These are phyloP conservation scores for Trypanosoma platydactyli DNA, from an alignment of 208 protist genomes.

Conservation along the genomic window DNA sequence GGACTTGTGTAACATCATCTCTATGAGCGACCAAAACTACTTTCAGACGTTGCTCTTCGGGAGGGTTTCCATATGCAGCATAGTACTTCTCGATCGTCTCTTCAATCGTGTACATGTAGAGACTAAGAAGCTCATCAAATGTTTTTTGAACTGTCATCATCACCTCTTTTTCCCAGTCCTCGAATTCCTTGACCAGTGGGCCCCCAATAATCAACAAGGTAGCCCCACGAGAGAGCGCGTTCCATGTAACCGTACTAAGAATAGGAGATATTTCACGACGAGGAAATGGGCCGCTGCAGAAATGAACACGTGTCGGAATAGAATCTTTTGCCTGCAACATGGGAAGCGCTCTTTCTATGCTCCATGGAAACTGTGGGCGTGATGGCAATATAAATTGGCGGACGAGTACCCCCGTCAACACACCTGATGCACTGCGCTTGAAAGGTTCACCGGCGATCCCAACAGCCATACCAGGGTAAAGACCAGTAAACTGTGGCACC, in stretches of 20 bases:
- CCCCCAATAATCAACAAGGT: slow-evolving; percentile 84
- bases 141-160: slow-evolving; percentile 44
- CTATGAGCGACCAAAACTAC: slow-evolving; percentile 74
- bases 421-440: slow-evolving; percentile 66
- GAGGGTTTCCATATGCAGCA: slow-evolving; percentile 26
- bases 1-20: slow-evolving; percentile 78
- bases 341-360: slow-evolving; percentile 44
- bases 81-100: slow-evolving; percentile 68
- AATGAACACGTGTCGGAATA: slow-evolving; percentile 61
- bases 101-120: slow-evolving; percentile 65
- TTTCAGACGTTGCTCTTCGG: slow-evolving; percentile 44
- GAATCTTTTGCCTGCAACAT: not conserved
- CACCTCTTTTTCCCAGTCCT: slow-evolving; percentile 60
- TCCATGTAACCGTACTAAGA: slow-evolving; percentile 47
- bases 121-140: slow-evolving; percentile 67
- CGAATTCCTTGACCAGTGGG: slow-evolving; percentile 65
- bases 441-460: slow-evolving; percentile 81
- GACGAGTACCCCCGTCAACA: slow-evolving; percentile 76
- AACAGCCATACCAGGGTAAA: slow-evolving; percentile 83
- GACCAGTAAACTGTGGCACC: slow-evolving; percentile 61
- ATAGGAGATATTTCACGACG: slow-evolving; percentile 52
- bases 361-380: slow-evolving; percentile 66
- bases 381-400: slow-evolving; percentile 64
- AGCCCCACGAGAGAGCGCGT: slow-evolving; percentile 70
- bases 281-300: slow-evolving; percentile 86